Evolutionary conservation across 306 rosid genomes (phyloP).

Genomic region (Echinosophora koreensis): DNA sequence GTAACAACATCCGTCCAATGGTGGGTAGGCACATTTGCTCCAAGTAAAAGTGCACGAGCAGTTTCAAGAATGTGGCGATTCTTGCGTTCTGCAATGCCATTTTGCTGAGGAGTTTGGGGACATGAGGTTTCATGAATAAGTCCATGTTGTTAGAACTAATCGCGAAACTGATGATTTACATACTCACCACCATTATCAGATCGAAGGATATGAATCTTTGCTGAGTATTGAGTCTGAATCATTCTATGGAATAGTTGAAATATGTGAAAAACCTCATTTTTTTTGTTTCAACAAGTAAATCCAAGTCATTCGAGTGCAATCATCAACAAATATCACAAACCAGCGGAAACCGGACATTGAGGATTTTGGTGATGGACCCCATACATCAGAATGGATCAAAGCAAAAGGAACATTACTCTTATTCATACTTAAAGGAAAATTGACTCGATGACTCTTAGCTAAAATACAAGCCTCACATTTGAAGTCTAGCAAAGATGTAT

Average conservation of each 20-base stretch:
- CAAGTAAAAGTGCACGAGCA: neutral
- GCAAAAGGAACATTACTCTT: too few relatives aligned
- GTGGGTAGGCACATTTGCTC: neutral
- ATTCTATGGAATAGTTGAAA: constrained; percentile 4
- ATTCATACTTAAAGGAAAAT: too few relatives aligned
- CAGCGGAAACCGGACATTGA: neutral
- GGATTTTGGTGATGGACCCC: too few relatives aligned
- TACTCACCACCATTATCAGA: constrained; percentile 4
- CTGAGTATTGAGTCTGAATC: neutral
- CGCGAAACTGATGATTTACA: neutral
- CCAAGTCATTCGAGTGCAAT: neutral
- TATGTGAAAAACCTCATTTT: neutral
- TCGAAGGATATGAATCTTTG: neutral
- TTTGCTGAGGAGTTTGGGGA: constrained; percentile 13
- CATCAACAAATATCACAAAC: neutral
- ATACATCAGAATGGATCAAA: too few relatives aligned
- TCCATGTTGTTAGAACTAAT: neutral
- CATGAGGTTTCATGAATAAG: constrained; percentile 31
- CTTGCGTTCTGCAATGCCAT: neutral
- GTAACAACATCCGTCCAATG: neutral
- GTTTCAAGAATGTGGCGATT: neutral
- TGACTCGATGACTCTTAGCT: too few relatives aligned
- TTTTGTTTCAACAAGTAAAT: neutral
- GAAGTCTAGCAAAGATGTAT: too few relatives aligned
- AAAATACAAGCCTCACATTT: too few relatives aligned